Conservation (phyloP, 2,329 filamentous ascomycete species). For the Colletotrichum paranaense region DNA sequence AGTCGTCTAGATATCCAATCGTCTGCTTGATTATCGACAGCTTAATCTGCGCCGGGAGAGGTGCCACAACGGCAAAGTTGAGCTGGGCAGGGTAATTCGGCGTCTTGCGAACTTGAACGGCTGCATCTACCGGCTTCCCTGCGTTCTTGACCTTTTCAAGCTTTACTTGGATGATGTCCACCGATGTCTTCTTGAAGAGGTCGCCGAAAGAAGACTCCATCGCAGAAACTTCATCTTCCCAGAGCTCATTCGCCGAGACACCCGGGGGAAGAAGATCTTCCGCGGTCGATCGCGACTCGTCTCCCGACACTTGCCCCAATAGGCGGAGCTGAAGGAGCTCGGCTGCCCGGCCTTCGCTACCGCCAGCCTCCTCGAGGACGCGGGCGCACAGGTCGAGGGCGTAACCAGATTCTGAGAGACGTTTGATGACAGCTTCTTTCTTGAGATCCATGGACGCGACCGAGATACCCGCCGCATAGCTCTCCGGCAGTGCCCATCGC, state of each 20-base stretch:
- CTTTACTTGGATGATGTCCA: constrained; percentile 76
- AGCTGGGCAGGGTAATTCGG: constrained; percentile 77
- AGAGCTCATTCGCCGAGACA: constrained; percentile 69
- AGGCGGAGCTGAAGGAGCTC: constrained; percentile 75
- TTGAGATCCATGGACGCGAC: constrained; percentile 86
- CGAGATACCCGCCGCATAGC: constrained; percentile 89
- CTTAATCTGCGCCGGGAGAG: constrained; percentile 91
- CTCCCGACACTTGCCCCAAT: constrained; percentile 22
- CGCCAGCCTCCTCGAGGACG: constrained; percentile 75
- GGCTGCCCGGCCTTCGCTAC: constrained; percentile 82
- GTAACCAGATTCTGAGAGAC: constrained; percentile 86
- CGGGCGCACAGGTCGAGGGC: constrained; percentile 85
- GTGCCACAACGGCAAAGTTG: constrained; percentile 76
- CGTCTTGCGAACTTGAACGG: constrained; percentile 76
- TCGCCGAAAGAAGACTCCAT: constrained; percentile 89
- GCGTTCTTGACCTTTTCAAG: constrained; percentile 68
- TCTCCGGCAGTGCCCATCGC: constrained; percentile 89
- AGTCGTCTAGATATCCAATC: constrained; percentile 75
- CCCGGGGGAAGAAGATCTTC: constrained; percentile 32
- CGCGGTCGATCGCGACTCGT: constrained; percentile 26
- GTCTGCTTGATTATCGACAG: constrained; percentile 86
- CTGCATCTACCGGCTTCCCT: constrained; percentile 62
- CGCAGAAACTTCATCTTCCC: constrained; percentile 87
- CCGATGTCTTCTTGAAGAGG: constrained; percentile 70
- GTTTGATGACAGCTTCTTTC: constrained; percentile 83